These are phyloP conservation scores for Turritis glabra DNA, from an alignment of 345 rosid species.

Conservation along the genomic window DNA sequence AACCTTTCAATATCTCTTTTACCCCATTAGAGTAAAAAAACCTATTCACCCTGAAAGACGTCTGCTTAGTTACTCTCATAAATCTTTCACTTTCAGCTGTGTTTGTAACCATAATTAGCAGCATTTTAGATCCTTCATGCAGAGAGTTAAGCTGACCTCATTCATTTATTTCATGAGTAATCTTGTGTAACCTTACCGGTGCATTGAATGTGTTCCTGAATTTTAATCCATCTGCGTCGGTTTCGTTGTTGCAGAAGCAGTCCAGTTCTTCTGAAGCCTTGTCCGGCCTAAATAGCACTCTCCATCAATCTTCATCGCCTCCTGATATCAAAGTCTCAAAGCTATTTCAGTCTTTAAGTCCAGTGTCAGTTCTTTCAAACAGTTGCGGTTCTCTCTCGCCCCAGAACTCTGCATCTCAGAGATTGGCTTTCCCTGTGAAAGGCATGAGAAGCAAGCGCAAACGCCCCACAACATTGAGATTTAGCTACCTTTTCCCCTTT, in stretches of 20 bases:
- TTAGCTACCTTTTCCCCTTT: conserved; percentile 32
- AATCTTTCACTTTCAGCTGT: not conserved
- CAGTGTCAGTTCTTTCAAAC: conserved; percentile 83
- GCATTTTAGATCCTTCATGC: not conserved
- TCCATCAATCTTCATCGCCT: conserved; percentile 32
- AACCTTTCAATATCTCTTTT: not conserved
- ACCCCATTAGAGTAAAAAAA: not conserved
- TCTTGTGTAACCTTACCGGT: not conserved
- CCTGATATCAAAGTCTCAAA: conserved; percentile 47
- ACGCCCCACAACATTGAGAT: conserved; percentile 43
- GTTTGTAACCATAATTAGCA: not conserved
- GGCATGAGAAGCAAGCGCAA: conserved; percentile 81
- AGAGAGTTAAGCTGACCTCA: not conserved
- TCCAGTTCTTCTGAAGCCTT: conserved; percentile 44
- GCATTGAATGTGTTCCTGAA: not conserved
- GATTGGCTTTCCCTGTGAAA: conserved; percentile 53
- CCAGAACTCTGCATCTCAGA: conserved; percentile 40
- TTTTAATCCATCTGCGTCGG: not conserved
- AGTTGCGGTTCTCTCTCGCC: conserved; percentile 58
- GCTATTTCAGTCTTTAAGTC: conserved; percentile 61
- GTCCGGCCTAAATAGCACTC: conserved; percentile 34
- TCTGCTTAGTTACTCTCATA: not conserved
- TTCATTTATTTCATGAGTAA: not conserved
- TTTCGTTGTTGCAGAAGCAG: conserved; percentile 44
- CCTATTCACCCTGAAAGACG: not conserved